Evolutionary conservation across 2,329 filamentous ascomycete genomes (phyloP).

Genomic region (Sordariomycetes sp.): DNA sequence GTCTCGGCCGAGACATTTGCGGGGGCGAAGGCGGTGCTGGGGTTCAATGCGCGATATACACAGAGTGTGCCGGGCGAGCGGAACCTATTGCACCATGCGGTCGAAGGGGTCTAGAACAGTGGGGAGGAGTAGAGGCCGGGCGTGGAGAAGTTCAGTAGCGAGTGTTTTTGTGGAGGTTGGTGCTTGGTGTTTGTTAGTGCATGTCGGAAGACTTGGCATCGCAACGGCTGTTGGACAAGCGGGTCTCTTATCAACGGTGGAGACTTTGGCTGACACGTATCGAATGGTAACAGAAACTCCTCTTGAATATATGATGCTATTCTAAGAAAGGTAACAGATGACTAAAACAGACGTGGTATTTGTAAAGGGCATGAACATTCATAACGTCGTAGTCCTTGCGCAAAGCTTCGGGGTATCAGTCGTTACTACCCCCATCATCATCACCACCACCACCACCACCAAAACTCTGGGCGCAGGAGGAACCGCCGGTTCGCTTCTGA

Average conservation of each 20-base stretch:
- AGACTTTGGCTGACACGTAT: no score
- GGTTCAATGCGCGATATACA: conserved; percentile 44
- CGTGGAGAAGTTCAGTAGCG: conserved; percentile 1
- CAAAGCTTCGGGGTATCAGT: not conserved
- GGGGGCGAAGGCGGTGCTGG: conserved; percentile 38
- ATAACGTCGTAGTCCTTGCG: not conserved
- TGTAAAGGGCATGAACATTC: not conserved
- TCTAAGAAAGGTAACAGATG: not conserved
- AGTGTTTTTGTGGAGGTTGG: not conserved
- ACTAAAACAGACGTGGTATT: not conserved
- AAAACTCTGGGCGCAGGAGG: not conserved
- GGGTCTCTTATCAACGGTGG: no score
- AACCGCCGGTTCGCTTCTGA: not conserved
- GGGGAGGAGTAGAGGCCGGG: not conserved
- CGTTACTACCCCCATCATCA: not conserved
- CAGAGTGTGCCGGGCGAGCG: conserved; percentile 35
- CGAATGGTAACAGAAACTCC: no score
- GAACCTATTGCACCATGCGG: conserved; percentile 24
- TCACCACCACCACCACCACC: not conserved
- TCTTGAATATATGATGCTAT: not conserved
- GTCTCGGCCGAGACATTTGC: conserved; percentile 38
- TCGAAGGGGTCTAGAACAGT: conserved; percentile 5
- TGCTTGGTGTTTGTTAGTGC: not conserved
- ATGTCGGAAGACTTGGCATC: not conserved
- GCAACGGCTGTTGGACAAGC: not conserved